Percentiles rank a stretch among this genome's conserved stretches.
Conservation (phyloP, 78 protist species). For the Dictyostelium citrinum region DNA sequence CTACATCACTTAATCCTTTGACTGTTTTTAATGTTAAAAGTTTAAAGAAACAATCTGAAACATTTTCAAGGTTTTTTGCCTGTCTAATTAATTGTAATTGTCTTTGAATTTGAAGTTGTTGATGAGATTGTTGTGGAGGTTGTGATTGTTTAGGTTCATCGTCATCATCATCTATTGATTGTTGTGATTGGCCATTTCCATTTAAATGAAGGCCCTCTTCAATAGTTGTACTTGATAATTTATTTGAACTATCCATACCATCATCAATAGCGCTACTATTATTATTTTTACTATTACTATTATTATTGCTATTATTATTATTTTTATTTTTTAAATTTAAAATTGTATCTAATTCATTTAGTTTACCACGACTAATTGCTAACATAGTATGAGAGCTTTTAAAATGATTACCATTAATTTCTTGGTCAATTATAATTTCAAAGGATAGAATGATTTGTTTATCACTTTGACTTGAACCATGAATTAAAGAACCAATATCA, state of each 20-base stretch:
- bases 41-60: not conserved
- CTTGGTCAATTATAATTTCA: constrained; percentile 2
- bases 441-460: not conserved
- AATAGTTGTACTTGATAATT: not conserved
- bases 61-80: not conserved
- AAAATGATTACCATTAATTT: not conserved
- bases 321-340: not conserved
- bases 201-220: not conserved
- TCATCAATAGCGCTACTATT: not conserved
- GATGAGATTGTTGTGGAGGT: not conserved
- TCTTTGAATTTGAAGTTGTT: not conserved
- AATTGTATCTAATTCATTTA: not conserved
- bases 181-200: not conserved
- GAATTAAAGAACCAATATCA: not conserved
- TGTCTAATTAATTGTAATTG: not conserved
- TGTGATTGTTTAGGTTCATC: not conserved
- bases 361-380: not conserved
- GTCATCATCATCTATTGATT: not conserved
- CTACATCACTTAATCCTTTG: not conserved
- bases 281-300: not conserved
- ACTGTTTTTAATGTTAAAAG: constrained; percentile 2
- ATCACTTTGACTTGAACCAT: not conserved
- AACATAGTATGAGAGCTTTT: not conserved
- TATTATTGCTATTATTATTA: not conserved
- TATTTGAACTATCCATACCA: not conserved